Evolutionary conservation across 305 asterid genomes (phyloP).

Genomic region (Andrographis paniculata): DNA sequence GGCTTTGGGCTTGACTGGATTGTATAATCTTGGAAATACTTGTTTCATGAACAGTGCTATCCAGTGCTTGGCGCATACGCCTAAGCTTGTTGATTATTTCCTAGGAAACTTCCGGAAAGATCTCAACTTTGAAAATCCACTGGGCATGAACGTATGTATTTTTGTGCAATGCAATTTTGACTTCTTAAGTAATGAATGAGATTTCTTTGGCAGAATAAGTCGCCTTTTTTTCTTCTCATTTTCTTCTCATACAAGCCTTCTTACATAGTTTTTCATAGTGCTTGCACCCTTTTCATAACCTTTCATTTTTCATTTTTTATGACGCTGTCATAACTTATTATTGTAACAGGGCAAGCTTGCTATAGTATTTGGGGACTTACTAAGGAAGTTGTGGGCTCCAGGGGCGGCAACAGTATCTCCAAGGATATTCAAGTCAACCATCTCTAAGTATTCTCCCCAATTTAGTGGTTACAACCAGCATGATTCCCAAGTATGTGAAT

Average conservation of each 20-base stretch:
- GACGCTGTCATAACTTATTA: no score
- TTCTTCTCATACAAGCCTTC: not conserved
- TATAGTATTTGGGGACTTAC: conserved; percentile 59
- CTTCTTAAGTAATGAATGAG: not conserved
- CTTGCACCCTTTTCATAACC: conserved; percentile 1
- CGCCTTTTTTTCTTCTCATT: not conserved
- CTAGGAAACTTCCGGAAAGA: conserved; percentile 64
- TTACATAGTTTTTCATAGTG: conserved; percentile 6
- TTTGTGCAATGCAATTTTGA: conserved; percentile 4
- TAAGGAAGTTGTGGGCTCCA: conserved; percentile 74
- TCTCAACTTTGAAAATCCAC: conserved; percentile 56
- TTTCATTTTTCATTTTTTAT: no score
- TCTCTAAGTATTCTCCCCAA: conserved; percentile 61
- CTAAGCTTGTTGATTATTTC: conserved; percentile 68
- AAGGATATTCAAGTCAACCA: conserved; percentile 46
- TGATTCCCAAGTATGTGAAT: conserved; percentile 65
- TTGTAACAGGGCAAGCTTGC: conserved; percentile 77
- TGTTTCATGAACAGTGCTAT: conserved; percentile 80
- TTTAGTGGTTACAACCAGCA: conserved; percentile 75
- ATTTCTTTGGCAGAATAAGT: conserved; percentile 1
- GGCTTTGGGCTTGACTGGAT: conserved; percentile 68
- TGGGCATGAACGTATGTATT: conserved; percentile 58
- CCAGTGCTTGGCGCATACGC: conserved; percentile 75
- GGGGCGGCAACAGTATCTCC: conserved; percentile 47
- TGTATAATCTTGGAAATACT: conserved; percentile 70